These are phyloP conservation scores for Sporothrix euskadiensis DNA, from an alignment of 2,329 filamentous ascomycete genomes.

Conservation along the genomic window DNA sequence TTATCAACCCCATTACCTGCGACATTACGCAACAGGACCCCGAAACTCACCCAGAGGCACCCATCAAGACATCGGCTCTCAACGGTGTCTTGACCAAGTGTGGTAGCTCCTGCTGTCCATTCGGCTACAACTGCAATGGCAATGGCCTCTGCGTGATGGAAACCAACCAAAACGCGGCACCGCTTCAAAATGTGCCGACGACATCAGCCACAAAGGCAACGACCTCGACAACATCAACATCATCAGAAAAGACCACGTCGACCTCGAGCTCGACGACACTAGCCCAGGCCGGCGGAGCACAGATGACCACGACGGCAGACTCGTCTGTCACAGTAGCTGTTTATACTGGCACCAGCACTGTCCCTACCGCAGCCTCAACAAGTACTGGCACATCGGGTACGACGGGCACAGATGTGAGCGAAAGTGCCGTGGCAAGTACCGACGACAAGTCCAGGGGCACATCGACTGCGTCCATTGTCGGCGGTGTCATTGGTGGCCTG, in stretches of 20 bases:
- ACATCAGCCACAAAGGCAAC: not conserved
- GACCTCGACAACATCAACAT: conserved; percentile 29
- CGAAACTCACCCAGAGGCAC: conserved; percentile 54
- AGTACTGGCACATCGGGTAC: not conserved
- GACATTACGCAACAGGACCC: conserved; percentile 65
- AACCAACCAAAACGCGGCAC: conserved; percentile 49
- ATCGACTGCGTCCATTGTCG: conserved; percentile 48
- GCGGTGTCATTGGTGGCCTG: conserved; percentile 50
- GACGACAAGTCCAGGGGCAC: conserved; percentile 32
- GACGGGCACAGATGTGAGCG: conserved; percentile 21
- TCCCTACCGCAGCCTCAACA: not conserved
- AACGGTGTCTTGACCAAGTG: conserved; percentile 58
- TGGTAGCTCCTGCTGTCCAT: conserved; percentile 66
- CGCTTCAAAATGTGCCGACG: conserved; percentile 30
- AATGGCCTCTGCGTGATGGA: conserved; percentile 54
- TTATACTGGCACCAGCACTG: not conserved
- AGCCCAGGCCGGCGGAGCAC: not conserved
- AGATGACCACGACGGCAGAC: not conserved
- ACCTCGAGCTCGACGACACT: conserved; percentile 33
- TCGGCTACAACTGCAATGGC: conserved; percentile 65
- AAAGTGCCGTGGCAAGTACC: conserved; percentile 26
- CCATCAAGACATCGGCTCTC: conserved; percentile 67
- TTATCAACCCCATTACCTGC: conserved; percentile 65
- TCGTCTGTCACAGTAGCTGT: not conserved
- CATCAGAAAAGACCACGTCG: conserved; percentile 35